These are phyloP conservation scores for Chaetoscypha palmicola DNA, from an alignment of 2,329 filamentous ascomycete genomes.

Conservation along the genomic window DNA sequence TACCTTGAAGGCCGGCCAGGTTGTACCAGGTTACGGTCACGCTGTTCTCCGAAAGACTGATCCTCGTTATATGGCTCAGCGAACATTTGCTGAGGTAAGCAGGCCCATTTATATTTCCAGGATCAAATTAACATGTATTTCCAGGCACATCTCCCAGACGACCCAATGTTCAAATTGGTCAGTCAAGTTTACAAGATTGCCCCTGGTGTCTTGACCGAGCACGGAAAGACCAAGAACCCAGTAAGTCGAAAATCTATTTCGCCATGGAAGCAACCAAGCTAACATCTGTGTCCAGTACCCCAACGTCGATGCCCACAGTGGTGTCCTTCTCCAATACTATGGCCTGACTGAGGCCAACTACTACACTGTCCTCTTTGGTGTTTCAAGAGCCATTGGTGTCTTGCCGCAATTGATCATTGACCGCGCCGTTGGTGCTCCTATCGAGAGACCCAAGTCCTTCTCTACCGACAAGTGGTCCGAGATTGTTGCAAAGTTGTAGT, in stretches of 20 bases:
- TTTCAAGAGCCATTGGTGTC: slow-evolving; percentile 95
- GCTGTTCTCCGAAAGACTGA: slow-evolving; percentile 99
- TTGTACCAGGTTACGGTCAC: slow-evolving; percentile 97
- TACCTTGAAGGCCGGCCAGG: slow-evolving; percentile 89
- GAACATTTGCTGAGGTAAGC: slow-evolving; percentile 66
- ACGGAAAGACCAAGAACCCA: slow-evolving; percentile 86
- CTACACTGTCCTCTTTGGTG: slow-evolving; percentile 99
- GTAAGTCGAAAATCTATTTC: neutral
- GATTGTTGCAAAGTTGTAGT: slow-evolving; percentile 47
- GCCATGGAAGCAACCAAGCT: no score
- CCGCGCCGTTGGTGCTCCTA: slow-evolving; percentile 91
- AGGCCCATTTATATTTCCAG: neutral
- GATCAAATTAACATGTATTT: neutral
- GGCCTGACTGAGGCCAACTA: slow-evolving; percentile 98
- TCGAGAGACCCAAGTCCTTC: slow-evolving; percentile 98
- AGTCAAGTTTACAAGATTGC: slow-evolving; percentile 99
- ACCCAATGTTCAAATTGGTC: slow-evolving; percentile 99
- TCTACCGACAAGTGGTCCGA: slow-evolving; percentile 95
- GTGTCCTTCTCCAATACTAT: slow-evolving; percentile 99
- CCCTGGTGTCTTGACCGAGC: slow-evolving; percentile 93
- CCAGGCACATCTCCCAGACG: slow-evolving; percentile 76
- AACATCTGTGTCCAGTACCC: no score
- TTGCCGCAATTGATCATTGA: slow-evolving; percentile 99
- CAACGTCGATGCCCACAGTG: slow-evolving; percentile 98
- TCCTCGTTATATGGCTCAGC: slow-evolving; percentile 96